phyloP scores from a whole-genome alignment of 2,329 filamentous ascomycete species.

The Aspergillus ochraceus region DNA sequence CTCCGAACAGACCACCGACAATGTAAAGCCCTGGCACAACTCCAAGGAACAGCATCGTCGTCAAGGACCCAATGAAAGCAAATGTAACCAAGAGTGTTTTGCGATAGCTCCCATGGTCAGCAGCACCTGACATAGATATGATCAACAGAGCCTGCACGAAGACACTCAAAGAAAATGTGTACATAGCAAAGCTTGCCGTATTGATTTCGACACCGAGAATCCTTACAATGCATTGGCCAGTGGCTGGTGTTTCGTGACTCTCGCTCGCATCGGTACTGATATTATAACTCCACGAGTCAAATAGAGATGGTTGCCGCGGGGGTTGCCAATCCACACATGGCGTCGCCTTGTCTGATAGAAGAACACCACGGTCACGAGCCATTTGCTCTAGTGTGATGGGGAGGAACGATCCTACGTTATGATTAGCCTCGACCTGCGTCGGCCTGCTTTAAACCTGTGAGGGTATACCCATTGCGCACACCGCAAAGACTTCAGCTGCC shows the following conservation, averaged over 20 bases:
- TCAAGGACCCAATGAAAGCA: slow-evolving; percentile 74
- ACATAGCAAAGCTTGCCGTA: slow-evolving; percentile 96
- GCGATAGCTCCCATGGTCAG: slow-evolving; percentile 88
- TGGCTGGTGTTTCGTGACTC: slow-evolving; percentile 28
- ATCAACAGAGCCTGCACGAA: slow-evolving; percentile 85
- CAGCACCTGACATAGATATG: slow-evolving; percentile 92
- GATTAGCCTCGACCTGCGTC: background rate
- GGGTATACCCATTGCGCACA: slow-evolving; percentile 71
- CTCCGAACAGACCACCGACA: slow-evolving; percentile 78
- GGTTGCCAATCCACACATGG: slow-evolving; percentile 69
- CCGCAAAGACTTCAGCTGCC: slow-evolving; percentile 93
- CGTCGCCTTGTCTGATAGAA: slow-evolving; percentile 72
- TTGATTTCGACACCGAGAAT: slow-evolving; percentile 85
- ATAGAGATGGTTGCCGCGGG: slow-evolving; percentile 5
- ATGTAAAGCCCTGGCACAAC: slow-evolving; percentile 74
- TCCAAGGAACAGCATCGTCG: slow-evolving; percentile 86
- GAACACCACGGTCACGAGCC: slow-evolving; percentile 85
- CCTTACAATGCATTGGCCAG: slow-evolving; percentile 75
- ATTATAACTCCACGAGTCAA: background rate
- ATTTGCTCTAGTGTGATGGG: slow-evolving; percentile 93
- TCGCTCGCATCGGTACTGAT: slow-evolving; percentile 16
- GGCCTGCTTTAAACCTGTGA: background rate
- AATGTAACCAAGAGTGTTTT: slow-evolving; percentile 87
- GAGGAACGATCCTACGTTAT: slow-evolving; percentile 77
- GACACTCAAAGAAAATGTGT: slow-evolving; percentile 93